Evolutionary conservation across 495 filamentous ascomycete genomes (phyloP).

Genomic region (Tetracladium setigerum): DNA sequence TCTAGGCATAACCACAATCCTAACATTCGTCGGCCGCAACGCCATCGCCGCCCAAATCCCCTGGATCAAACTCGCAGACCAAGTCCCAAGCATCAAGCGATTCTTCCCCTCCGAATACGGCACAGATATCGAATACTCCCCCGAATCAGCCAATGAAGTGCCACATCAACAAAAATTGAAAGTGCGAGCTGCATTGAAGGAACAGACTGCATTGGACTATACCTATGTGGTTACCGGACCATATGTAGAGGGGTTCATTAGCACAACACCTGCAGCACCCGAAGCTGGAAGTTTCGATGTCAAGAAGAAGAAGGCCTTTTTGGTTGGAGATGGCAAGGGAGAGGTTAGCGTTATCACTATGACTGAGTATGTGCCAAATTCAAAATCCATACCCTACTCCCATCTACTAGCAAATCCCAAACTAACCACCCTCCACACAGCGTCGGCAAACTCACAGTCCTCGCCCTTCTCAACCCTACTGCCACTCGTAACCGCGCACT

Average conservation of each 20-base stretch:
- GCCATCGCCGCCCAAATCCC: conserved; percentile 48
- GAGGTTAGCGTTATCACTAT: conserved; percentile 57
- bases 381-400: neutral
- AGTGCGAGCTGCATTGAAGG: conserved; percentile 31
- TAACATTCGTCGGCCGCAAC: conserved; percentile 56
- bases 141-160: conserved; percentile 39
- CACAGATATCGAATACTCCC: conserved; percentile 61
- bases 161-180: conserved; percentile 64
- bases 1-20: conserved; percentile 41
- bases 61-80: conserved; percentile 49
- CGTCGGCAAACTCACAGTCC: conserved; percentile 54
- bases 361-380: conserved; percentile 46
- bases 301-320: conserved; percentile 42
- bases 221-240: conserved; percentile 66
- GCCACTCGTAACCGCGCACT: conserved; percentile 45
- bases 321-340: conserved; percentile 49
- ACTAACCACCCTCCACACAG: conserved; percentile 27
- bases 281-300: conserved; percentile 47
- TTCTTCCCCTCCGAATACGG: conserved; percentile 70
- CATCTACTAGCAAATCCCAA: neutral
- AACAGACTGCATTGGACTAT: conserved; percentile 25
- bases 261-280: conserved; percentile 25
- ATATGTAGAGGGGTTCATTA: conserved; percentile 60
- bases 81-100: conserved; percentile 41
- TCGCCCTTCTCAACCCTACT: conserved; percentile 46